These are phyloP conservation scores for Mucor piriformis DNA, from an alignment of 371 early-diverging fungal species.

Conservation along the genomic window DNA sequence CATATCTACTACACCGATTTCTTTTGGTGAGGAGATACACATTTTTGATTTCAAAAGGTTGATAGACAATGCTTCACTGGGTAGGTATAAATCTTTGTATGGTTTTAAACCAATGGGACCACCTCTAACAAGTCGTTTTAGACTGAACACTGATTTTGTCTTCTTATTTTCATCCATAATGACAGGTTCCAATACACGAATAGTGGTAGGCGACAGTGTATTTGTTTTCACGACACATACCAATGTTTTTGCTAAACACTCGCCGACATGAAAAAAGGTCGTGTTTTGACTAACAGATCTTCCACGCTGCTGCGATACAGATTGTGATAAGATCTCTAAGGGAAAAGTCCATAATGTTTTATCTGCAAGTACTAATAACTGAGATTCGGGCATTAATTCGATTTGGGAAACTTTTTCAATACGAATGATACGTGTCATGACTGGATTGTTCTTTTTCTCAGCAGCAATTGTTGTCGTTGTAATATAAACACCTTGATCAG, in stretches of 20 bases:
- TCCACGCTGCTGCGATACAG: constrained; percentile 40
- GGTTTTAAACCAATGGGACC: constrained; percentile 59
- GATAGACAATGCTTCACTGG: constrained; percentile 84
- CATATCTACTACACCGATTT: constrained; percentile 92
- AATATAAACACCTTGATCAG: constrained; percentile 44
- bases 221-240: constrained; percentile 76
- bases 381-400: constrained; percentile 73
- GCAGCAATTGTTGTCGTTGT: neutral
- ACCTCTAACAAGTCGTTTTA: constrained; percentile 51
- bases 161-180: constrained; percentile 60
- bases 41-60: constrained; percentile 83
- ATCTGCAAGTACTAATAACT: constrained; percentile 74
- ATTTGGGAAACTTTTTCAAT: constrained; percentile 82
- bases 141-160: constrained; percentile 47
- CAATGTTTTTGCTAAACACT: constrained; percentile 70
- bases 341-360: constrained; percentile 74
- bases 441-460: neutral
- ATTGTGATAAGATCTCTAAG: constrained; percentile 58
- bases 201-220: constrained; percentile 67
- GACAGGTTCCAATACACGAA: constrained; percentile 80
- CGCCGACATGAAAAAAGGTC: constrained; percentile 88
- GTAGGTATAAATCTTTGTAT: constrained; percentile 89
- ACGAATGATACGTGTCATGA: constrained; percentile 56
- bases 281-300: constrained; percentile 77
- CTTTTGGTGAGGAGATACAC: constrained; percentile 89